Conservation (phyloP, 2,329 filamentous ascomycete species). For the Arthrobotrys iridis region DNA sequence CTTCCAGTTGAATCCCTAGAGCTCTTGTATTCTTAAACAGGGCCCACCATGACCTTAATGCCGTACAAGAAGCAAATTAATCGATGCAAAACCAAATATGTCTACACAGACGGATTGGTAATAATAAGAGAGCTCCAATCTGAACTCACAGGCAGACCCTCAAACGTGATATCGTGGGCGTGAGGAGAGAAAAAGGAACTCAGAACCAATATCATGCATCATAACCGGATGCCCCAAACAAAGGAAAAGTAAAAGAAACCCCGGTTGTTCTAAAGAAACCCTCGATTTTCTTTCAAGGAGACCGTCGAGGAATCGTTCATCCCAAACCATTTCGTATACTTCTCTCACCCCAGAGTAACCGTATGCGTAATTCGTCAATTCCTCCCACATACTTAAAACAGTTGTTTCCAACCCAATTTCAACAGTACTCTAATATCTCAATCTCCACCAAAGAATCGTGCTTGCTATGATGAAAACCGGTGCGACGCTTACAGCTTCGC, state of each 20-base stretch:
- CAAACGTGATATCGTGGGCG: too few species aligned
- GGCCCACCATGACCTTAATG: not conserved
- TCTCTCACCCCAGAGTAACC: too few species aligned
- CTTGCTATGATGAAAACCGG: slow-evolving; percentile 72
- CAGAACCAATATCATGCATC: not conserved
- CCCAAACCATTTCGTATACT: too few species aligned
- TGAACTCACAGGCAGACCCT: too few species aligned
- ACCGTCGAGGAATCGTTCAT: too few species aligned
- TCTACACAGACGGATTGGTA: too few species aligned
- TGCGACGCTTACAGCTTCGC: slow-evolving; percentile 77
- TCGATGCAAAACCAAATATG: too few species aligned
- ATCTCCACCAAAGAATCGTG: slow-evolving; percentile 40
- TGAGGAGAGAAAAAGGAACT: not conserved
- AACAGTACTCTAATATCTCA: slow-evolving; percentile 25
- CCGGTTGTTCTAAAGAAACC: not conserved
- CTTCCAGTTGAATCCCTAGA: not conserved
- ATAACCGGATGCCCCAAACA: not conserved
- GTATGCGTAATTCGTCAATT: too few species aligned
- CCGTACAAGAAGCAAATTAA: not conserved
- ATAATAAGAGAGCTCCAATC: too few species aligned
- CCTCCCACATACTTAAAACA: too few species aligned
- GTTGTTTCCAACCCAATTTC: too few species aligned
- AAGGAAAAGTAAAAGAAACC: not conserved
- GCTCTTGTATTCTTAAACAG: not conserved
- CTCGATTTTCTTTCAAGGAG: not conserved